These are phyloP conservation scores for Fusarium sambucinum DNA, from an alignment of 2,329 filamentous ascomycete species.

Conservation along the genomic window DNA sequence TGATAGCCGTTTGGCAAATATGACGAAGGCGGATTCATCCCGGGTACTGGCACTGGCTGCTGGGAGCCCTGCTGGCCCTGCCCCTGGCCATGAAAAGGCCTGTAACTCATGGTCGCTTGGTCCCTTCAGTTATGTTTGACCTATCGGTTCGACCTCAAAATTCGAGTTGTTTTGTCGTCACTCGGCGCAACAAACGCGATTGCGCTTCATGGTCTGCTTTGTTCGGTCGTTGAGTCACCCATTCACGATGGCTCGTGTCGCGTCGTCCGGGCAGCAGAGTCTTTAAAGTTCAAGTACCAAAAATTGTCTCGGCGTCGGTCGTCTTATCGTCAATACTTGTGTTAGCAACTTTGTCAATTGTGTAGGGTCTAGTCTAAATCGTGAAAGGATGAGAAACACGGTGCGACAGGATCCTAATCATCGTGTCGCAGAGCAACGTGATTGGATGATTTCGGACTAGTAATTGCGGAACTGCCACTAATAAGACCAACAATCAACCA, in stretches of 20 bases:
- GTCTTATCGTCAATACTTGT: slow-evolving; percentile 14
- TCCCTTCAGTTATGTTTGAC: slow-evolving; percentile 20
- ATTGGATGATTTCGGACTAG: slow-evolving; percentile 34
- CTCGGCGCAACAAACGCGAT: slow-evolving; percentile 48
- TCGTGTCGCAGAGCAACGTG: slow-evolving; percentile 42
- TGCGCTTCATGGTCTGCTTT: slow-evolving; percentile 45
- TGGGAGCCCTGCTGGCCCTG: slow-evolving; percentile 48
- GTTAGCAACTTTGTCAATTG: slow-evolving; percentile 29
- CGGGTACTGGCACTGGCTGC: slow-evolving; percentile 39
- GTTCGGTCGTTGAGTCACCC: slow-evolving; percentile 15
- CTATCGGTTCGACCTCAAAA: slow-evolving; percentile 29
- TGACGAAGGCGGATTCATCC: slow-evolving; percentile 39
- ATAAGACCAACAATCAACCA: slow-evolving; percentile 25
- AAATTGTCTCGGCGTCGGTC: background rate
- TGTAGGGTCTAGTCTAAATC: slow-evolving; percentile 29
- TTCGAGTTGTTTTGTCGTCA: slow-evolving; percentile 43
- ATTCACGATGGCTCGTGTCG: slow-evolving; percentile 18
- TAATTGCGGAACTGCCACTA: slow-evolving; percentile 31
- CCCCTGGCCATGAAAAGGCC: slow-evolving; percentile 48
- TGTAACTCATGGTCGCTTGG: slow-evolving; percentile 53
- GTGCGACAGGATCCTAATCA: slow-evolving; percentile 43
- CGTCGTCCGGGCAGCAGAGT: slow-evolving; percentile 9
- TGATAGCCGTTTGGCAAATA: slow-evolving; percentile 41
- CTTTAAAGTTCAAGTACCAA: slow-evolving; percentile 10
- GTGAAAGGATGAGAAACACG: slow-evolving; percentile 41